A percentile compares a stretch with the other conserved stretches of the same genome.
These are phyloP conservation scores for Rhizophagus sp. DNA, from an alignment of 192 early-diverging fungal species.

Conservation along the genomic window DNA sequence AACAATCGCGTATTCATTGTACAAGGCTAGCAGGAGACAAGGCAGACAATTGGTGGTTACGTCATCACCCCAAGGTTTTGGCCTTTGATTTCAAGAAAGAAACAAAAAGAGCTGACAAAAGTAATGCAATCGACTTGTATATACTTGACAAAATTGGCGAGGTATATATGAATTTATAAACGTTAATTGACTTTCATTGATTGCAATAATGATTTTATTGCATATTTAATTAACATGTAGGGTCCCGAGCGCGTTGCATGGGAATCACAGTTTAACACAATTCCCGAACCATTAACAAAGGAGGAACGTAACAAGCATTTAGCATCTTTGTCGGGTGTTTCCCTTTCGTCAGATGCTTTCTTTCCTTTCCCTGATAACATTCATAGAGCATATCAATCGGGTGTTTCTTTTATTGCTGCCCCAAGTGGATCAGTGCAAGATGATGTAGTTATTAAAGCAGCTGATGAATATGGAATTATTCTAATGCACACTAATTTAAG, in stretches of 20 bases:
- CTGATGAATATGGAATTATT: conserved; percentile 81
- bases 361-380: conserved; percentile 99
- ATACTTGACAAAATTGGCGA: conserved; percentile 87
- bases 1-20: conserved; percentile 99
- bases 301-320: conserved; percentile 81
- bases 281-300: conserved; percentile 78
- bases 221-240: conserved; percentile 2
- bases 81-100: conserved; percentile 83
- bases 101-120: conserved; percentile 92
- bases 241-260: conserved; percentile 69
- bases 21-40: conserved; percentile 98
- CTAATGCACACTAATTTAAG: conserved; percentile 86
- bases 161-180: conserved; percentile 38
- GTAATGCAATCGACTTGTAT: conserved; percentile 96
- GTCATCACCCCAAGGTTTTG: conserved; percentile 95
- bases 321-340: conserved; percentile 68
- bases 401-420: conserved; percentile 88
- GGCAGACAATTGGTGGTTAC: conserved; percentile 98
- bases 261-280: conserved; percentile 76
- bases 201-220: neutral
- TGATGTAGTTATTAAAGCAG: conserved; percentile 74
- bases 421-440: conserved; percentile 93
- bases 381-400: conserved; percentile 78
- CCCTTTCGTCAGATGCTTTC: conserved; percentile 96
- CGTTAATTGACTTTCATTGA: neutral